Percentiles rank a stretch among this genome's conserved stretches.
Evolutionary conservation across 768 basidiomycete genomes (phyloP).

Genomic region (Termitomyces bulborhizus): DNA sequence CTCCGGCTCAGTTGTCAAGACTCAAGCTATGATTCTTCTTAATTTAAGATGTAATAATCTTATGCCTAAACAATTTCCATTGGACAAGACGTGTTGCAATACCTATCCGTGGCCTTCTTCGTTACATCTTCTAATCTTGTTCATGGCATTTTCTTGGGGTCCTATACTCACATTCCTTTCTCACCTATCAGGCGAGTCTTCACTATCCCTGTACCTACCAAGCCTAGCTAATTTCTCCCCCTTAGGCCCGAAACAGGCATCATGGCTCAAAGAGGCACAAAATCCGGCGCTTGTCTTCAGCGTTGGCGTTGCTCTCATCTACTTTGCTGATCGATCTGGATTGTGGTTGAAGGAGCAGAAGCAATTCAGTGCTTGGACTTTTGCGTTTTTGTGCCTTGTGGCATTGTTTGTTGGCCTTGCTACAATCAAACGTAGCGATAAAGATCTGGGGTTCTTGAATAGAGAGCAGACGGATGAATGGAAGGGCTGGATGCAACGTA

Average conservation of each 20-base stretch:
- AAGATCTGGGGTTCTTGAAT: conserved; percentile 84
- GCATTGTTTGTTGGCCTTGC: conserved; percentile 52
- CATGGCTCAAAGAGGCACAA: conserved; percentile 26
- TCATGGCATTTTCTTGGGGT: conserved; percentile 40
- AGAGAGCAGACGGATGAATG: conserved; percentile 94
- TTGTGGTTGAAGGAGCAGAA: conserved; percentile 92
- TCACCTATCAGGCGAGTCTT: conserved; percentile 13
- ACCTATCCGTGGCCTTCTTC: conserved; percentile 62
- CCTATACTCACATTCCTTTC: conserved; percentile 38
- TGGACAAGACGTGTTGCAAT: conserved; percentile 78
- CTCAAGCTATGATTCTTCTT: conserved; percentile 73
- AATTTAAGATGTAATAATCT: conserved; percentile 77
- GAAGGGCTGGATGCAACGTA: conserved; percentile 99
- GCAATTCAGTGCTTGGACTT: conserved; percentile 65
- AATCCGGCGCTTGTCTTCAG: conserved; percentile 58
- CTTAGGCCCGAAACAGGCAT: conserved; percentile 4
- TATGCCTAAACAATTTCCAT: conserved; percentile 54
- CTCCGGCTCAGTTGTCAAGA: conserved; percentile 48
- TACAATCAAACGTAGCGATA: conserved; percentile 66
- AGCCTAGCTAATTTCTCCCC: neutral
- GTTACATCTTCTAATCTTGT: conserved; percentile 49
- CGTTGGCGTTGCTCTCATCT: conserved; percentile 59
- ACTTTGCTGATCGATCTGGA: conserved; percentile 76
- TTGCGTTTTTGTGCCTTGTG: conserved; percentile 50
- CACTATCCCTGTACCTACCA: neutral